Conservation (phyloP, 768 basidiomycete genomes). For the Mycena leptocephala region DNA sequence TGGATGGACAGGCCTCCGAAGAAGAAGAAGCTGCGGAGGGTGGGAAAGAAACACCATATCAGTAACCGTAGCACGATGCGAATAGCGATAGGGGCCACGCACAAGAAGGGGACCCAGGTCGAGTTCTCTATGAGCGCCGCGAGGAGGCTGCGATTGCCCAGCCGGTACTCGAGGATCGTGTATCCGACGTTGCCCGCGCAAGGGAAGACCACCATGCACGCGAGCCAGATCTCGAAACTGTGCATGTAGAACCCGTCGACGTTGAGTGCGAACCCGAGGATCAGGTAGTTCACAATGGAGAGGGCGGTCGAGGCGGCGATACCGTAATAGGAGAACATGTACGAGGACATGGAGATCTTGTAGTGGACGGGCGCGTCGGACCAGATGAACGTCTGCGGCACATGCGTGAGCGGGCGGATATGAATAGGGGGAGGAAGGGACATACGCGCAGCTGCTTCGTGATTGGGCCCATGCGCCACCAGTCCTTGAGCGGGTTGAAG, state of each 20-base stretch:
- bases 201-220: constrained; percentile 81
- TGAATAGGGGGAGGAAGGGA: neutral
- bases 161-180: constrained; percentile 79
- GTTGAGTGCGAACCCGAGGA: constrained; percentile 74
- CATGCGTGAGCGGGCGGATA: neutral
- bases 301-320: constrained; percentile 77
- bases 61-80: neutral
- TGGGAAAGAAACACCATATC: neutral
- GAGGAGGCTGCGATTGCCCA: constrained; percentile 70
- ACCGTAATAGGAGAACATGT: constrained; percentile 77
- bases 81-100: constrained; percentile 47
- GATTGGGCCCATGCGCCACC: constrained; percentile 88
- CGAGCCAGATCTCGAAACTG: constrained; percentile 83
- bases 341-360: constrained; percentile 86
- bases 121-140: constrained; percentile 72
- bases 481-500: constrained; percentile 87
- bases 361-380: constrained; percentile 85
- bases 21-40: constrained; percentile 76
- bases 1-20: constrained; percentile 85
- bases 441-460: constrained; percentile 78
- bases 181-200: constrained; percentile 79
- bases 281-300: constrained; percentile 79
- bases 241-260: constrained; percentile 83
- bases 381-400: constrained; percentile 76
- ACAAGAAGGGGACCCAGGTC: constrained; percentile 85